Evolutionary conservation across 2,329 filamentous ascomycete species (phyloP).

Genomic region (Xylariaceae sp.): DNA sequence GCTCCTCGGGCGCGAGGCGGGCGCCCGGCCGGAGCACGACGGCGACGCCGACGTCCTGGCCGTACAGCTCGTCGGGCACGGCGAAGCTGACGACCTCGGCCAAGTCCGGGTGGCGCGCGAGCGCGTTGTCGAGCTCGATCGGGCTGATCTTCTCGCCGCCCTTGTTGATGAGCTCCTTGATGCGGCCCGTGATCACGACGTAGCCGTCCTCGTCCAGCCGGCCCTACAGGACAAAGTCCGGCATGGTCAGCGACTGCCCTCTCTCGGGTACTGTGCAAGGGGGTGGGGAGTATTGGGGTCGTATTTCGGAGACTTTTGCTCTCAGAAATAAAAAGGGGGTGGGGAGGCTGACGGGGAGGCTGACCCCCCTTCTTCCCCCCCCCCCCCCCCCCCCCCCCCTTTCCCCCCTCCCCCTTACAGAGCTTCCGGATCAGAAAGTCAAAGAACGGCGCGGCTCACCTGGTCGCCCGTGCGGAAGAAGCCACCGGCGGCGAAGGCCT

Average conservation of each 20-base stretch:
- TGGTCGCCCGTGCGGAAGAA: conserved; percentile 89
- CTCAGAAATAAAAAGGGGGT: no score
- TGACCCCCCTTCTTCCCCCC: no score
- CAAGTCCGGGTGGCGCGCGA: conserved; percentile 65
- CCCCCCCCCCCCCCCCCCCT: no score
- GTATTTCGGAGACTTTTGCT: no score
- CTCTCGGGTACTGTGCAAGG: no score
- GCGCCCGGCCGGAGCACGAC: conserved; percentile 64
- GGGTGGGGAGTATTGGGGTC: no score
- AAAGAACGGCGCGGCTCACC: no score
- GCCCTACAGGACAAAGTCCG: no score
- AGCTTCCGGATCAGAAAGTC: no score
- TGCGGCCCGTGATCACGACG: conserved; percentile 78
- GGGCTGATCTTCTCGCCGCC: conserved; percentile 85
- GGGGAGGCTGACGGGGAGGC: no score
- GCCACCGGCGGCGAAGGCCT: conserved; percentile 64
- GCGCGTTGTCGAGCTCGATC: conserved; percentile 77
- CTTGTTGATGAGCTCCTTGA: conserved; percentile 90
- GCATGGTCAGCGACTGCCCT: no score
- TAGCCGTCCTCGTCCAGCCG: conserved; percentile 75
- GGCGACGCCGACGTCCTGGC: conserved; percentile 73
- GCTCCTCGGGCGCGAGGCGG: conserved; percentile 46
- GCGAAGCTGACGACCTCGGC: conserved; percentile 78
- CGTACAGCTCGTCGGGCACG: conserved; percentile 73
- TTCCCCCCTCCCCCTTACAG: no score